Conservation (phyloP, 1,284 basidiomycete genomes). For the Trichosporon sp. region DNA sequence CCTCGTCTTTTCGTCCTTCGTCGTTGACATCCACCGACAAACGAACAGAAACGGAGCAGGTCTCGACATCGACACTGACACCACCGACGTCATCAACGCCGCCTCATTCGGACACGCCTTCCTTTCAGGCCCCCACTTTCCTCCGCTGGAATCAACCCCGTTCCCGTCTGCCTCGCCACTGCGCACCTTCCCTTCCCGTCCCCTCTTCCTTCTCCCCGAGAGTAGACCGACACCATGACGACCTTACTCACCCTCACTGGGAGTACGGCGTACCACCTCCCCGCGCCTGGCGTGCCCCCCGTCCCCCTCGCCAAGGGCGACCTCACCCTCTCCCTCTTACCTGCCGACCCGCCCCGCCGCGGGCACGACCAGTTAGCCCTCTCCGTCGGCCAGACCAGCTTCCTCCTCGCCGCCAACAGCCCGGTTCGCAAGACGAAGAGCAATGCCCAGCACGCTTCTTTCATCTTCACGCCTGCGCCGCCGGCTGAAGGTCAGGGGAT, state of each 20-base stretch:
- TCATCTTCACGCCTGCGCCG: slow-evolving; percentile 51
- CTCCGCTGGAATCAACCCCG: background rate
- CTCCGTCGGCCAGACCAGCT: slow-evolving; percentile 46
- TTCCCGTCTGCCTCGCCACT: background rate
- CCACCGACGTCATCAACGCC: background rate
- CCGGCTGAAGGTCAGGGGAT: slow-evolving; percentile 44
- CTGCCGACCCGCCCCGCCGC: slow-evolving; percentile 47
- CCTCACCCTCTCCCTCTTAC: slow-evolving; percentile 48
- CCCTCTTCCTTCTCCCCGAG: background rate
- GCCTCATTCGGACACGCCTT: background rate
- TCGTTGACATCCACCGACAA: background rate
- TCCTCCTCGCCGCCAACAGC: slow-evolving; percentile 44
- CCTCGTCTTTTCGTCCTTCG: background rate
- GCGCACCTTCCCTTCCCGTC: background rate
- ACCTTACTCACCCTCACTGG: slow-evolving; percentile 49
- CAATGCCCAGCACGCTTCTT: slow-evolving; percentile 48
- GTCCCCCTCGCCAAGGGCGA: slow-evolving; percentile 51
- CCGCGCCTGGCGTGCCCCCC: slow-evolving; percentile 40
- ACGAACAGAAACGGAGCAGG: background rate
- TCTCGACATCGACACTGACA: background rate
- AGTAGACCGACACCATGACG: slow-evolving; percentile 37
- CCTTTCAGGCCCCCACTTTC: background rate
- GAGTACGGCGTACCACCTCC: slow-evolving; percentile 48
- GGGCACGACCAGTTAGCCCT: slow-evolving; percentile 45
- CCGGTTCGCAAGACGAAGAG: slow-evolving; percentile 49